A percentile compares a stretch with the other conserved stretches of the same genome.
These are phyloP conservation scores for Peniophora sp. DNA, from an alignment of 1,284 basidiomycete species.

Conservation along the genomic window DNA sequence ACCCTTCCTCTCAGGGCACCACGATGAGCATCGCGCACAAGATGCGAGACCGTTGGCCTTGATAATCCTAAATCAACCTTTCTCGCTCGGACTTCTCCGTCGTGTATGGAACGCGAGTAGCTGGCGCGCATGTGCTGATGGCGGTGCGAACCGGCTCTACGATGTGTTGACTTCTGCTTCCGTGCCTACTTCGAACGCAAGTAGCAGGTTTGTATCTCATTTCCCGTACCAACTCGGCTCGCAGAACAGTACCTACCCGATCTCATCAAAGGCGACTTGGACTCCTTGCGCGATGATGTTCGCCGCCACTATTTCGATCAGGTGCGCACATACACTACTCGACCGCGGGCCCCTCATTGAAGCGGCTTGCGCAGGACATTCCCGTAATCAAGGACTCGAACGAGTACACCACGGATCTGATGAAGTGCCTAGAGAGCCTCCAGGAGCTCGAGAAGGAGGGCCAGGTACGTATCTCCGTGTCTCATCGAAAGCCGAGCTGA, in stretches of 20 bases:
- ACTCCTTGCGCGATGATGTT: conserved; percentile 79
- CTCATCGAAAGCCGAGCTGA: background rate
- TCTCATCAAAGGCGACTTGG: conserved; percentile 89
- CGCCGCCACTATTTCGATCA: conserved; percentile 55
- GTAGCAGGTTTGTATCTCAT: background rate
- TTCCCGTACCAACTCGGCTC: background rate
- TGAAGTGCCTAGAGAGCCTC: conserved; percentile 79
- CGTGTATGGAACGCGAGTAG: conserved; percentile 62
- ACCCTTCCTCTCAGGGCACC: conserved; percentile 25
- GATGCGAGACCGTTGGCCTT: conserved; percentile 38
- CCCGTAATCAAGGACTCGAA: conserved; percentile 58
- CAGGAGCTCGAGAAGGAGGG: conserved; percentile 41
- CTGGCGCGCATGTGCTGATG: conserved; percentile 83
- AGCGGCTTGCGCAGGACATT: conserved; percentile 45
- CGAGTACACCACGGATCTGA: conserved; percentile 88
- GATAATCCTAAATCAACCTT: conserved; percentile 87
- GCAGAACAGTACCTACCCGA: conserved; percentile 63
- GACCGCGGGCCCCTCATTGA: background rate
- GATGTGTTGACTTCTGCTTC: conserved; percentile 38
- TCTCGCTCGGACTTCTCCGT: conserved; percentile 54
- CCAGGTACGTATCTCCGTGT: conserved; percentile 22
- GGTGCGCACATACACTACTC: conserved; percentile 34
- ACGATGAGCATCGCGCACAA: background rate
- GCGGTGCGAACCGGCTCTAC: conserved; percentile 85
- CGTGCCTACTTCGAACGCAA: conserved; percentile 5